Evolutionary conservation across 805 yeast species (phyloP).

Genomic region (Schizosaccharomyces octosporus): DNA sequence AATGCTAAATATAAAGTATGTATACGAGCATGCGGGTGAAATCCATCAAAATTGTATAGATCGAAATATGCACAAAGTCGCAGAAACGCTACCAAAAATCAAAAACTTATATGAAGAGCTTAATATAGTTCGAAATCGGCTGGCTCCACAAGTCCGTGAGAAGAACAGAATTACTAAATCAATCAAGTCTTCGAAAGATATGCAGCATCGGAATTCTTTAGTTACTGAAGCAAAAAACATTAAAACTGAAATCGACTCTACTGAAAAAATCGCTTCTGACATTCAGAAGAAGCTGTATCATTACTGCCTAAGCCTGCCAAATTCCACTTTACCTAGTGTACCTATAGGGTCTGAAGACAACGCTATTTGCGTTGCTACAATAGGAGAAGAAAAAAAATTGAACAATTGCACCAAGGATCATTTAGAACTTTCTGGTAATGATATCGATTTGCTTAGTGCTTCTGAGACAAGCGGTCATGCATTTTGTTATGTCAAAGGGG

Average conservation of each 20-base stretch:
- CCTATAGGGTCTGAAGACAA: not conserved
- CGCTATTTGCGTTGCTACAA: not conserved
- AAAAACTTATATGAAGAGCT: not conserved
- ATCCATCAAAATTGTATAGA: not conserved
- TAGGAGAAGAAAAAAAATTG: not conserved
- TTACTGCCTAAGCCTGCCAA: not conserved
- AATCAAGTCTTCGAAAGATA: not conserved
- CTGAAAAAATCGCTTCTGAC: not conserved
- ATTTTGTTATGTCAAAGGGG: conserved; percentile 65
- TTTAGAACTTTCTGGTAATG: conserved; percentile 38
- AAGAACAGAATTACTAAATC: not conserved
- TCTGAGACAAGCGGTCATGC: conserved; percentile 59
- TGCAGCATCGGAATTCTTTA: not conserved
- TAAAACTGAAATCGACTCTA: not conserved
- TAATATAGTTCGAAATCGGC: not conserved
- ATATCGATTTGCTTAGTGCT: conserved; percentile 51
- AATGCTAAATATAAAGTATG: not conserved
- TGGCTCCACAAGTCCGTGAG: not conserved
- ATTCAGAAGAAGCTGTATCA: not conserved
- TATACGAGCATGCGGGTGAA: not conserved
- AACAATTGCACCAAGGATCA: conserved; percentile 26
- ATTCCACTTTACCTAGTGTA: not conserved
- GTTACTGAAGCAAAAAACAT: not conserved
- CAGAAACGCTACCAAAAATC: not conserved
- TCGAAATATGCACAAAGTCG: not conserved